Evolutionary conservation across 2,329 filamentous ascomycete species (phyloP), one percentile per base, ranked within the genome.

Genomic region (Leptographium lundbergii): DNA sequence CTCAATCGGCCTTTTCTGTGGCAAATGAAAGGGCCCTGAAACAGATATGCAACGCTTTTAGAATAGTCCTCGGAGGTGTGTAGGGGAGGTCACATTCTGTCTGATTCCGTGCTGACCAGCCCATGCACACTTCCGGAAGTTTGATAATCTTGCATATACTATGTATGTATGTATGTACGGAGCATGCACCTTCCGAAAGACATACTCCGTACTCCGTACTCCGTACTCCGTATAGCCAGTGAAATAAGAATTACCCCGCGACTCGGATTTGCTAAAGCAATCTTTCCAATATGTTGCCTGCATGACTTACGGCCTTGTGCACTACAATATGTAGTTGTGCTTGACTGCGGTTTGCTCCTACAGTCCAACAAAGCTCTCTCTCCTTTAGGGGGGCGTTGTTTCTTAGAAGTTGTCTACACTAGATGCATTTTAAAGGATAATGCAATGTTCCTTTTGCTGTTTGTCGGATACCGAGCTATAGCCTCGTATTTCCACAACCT

Each of bases 141-240:
- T 61, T 63, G 63, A 64, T 64, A 61, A 64, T 64, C 63, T 61
- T 61, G 63, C 63, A 64, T 63, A 50, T 11, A 32, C 14, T 6
- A n/a, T n/a, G n/a, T n/a, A n/a, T n/a, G n/a, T n/a, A n/a, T n/a
- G n/a, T n/a, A n/a, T n/a, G n/a, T n/a, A n/a, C n/a, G n/a, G n/a
- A n/a, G n/a, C n/a, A n/a, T n/a, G n/a, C n/a, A n/a, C 32, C 19
- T 32, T 13, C 27, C 4, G 7, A 45, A 45, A n/a, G n/a, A 45
- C 17, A 42, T 42, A 17, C n/a, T n/a, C n/a, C n/a, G n/a, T n/a
- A n/a, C n/a, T n/a, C n/a, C n/a, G n/a, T n/a, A n/a, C n/a, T n/a
- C n/a, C n/a, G n/a, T n/a, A 4, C 4, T n/a, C 17, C 42, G 32
- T 19, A 42, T 19, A 42, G 39, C 39, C 39, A 42, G 39, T 42